phyloP scores from a whole-genome alignment of 139 green algal genomes.

The Chlorella sp. region DNA sequence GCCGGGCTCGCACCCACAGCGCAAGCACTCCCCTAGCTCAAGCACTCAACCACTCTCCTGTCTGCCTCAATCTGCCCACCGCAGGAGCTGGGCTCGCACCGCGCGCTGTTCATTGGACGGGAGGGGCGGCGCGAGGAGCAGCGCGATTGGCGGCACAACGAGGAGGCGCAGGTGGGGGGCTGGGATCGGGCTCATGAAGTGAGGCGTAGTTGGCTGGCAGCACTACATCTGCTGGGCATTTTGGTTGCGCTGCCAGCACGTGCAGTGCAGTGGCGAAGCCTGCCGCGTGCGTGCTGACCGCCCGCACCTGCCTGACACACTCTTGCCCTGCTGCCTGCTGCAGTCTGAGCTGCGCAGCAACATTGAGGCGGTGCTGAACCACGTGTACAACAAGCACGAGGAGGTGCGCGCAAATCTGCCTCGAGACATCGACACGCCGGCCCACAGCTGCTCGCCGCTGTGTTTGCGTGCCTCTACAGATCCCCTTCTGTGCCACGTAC shows the following conservation, averaged over 20 bases:
- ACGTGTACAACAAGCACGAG: constrained; percentile 64
- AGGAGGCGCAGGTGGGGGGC: constrained; percentile 47
- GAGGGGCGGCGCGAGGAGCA: background rate
- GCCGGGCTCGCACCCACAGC: too few relatives aligned
- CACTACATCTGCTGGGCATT: too few relatives aligned
- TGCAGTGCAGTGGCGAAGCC: too few relatives aligned
- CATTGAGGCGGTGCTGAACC: constrained; percentile 64
- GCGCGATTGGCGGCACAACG: constrained; percentile 49
- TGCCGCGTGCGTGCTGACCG: too few relatives aligned
- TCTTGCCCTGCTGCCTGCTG: too few relatives aligned
- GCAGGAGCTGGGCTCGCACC: background rate
- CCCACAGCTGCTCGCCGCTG: background rate
- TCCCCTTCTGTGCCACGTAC: background rate
- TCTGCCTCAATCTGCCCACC: too few relatives aligned
- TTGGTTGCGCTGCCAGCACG: too few relatives aligned
- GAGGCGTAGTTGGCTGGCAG: too few relatives aligned
- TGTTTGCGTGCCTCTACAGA: background rate
- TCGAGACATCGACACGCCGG: background rate
- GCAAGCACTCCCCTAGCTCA: too few relatives aligned
- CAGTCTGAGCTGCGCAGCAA: constrained; percentile 35
- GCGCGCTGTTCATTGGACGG: constrained; percentile 18
- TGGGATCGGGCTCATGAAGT: too few relatives aligned
- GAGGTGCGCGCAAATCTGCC: constrained; percentile 44
- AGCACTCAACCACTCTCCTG: too few relatives aligned
- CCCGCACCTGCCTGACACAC: too few relatives aligned